Base-by-base conservation (phyloP, 2,329 filamentous ascomycete species). In the Chaetomiaceae sp. region DNA sequence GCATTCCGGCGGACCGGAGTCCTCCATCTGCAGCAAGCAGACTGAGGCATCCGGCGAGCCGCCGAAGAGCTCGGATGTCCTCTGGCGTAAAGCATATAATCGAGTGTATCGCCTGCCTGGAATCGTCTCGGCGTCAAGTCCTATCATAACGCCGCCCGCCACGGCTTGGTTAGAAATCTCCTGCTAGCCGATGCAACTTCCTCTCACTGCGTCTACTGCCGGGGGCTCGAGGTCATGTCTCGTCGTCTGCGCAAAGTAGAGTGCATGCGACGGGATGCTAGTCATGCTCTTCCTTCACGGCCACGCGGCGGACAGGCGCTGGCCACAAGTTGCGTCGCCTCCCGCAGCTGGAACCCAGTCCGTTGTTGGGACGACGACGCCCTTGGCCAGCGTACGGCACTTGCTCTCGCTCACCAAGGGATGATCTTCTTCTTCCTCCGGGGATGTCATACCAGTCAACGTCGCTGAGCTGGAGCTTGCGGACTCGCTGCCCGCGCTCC, bases 391-490 rank as follows among this genome's bases (percentile, higher is more conserved):
- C 36, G 14, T 14, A 39, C 25, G 36, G 48, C 33, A 51, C 46
- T 48, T 51, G 55, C 37, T 25, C 33, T 36, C 27, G 46, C 34
- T 36, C 14, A 27, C 36, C n/a, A 7, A 45, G 25, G 37, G 39
- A 17, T n/a, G n/a, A n/a, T n/a, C n/a, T n/a, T n/a, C n/a, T n/a
- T 31, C 34, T 38, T 23, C 40, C 49, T 46, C 43, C 33, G 37
- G 54, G 45, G 55, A 50, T 31, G 36, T 60, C 68, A 62, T 92
- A 96, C 94, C 94, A 99, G 71, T 99, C 92, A 70, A 99, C 89
- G 72, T 99, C 94, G 71, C 90, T 96, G 55, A 97, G 81, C 69
- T 97, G 92, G 56, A 99, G 77, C 72, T 95, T 95, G 65, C 94
- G 84, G 54, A 88, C 85, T 59, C 91, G 87, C 69, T 96, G 91